These are phyloP conservation scores for Limnomonas spitsbergensis DNA, from an alignment of 139 green algal genomes.

Conservation along the genomic window DNA sequence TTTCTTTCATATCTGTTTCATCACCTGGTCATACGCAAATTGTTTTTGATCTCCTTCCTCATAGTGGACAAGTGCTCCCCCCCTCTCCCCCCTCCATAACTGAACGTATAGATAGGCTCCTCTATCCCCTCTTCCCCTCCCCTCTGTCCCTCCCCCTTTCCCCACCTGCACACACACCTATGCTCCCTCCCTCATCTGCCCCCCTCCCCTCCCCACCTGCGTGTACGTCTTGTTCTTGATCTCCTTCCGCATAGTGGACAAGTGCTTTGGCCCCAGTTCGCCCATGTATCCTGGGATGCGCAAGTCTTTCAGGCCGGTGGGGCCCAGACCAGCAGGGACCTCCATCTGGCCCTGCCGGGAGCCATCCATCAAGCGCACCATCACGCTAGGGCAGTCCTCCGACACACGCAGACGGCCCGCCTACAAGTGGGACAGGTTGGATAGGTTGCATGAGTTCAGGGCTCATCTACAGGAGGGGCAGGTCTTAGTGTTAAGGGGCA, in stretches of 20 bases:
- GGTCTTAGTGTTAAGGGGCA: too few relatives aligned
- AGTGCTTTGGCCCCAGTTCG: constrained; percentile 29
- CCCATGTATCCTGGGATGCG: constrained; percentile 32
- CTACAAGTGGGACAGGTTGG: constrained; percentile 12
- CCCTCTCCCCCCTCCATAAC: too few relatives aligned
- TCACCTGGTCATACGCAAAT: too few relatives aligned
- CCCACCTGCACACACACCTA: too few relatives aligned
- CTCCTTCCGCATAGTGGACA: constrained; percentile 39
- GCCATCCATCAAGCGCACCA: constrained; percentile 41
- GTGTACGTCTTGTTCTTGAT: constrained; percentile 50
- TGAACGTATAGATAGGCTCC: too few relatives aligned
- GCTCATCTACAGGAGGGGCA: too few relatives aligned
- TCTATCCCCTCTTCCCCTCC: too few relatives aligned
- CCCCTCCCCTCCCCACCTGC: too few relatives aligned
- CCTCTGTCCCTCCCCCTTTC: too few relatives aligned
- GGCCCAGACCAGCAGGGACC: constrained; percentile 24
- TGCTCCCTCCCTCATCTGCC: too few relatives aligned
- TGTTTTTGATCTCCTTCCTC: constrained; percentile 39
- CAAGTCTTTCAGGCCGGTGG: constrained; percentile 1
- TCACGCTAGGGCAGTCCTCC: constrained; percentile 38
- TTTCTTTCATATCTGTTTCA: too few relatives aligned
- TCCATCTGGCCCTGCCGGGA: constrained; percentile 45
- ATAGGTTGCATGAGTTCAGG: too few relatives aligned
- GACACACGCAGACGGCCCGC: constrained; percentile 30
- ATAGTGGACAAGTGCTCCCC: constrained; percentile 32